Percentiles rank a stretch among this genome's conserved stretches.
phyloP scores from a whole-genome alignment of 805 yeast species.

The Lipomyces oligophaga region DNA sequence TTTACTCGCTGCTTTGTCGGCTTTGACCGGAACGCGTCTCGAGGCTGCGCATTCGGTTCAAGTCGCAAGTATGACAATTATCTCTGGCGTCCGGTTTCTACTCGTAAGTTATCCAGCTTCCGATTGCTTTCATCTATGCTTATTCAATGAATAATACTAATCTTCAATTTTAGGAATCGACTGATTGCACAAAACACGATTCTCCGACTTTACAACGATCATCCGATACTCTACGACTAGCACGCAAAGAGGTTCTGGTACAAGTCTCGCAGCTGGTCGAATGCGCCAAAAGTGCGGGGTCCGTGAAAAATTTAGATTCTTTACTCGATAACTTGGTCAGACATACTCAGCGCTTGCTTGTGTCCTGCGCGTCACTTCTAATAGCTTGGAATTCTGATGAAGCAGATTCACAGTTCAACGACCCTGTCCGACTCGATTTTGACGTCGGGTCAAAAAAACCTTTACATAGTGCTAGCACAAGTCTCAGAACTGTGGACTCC shows the following conservation, averaged over 20 bases:
- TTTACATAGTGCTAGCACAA: too few relatives aligned
- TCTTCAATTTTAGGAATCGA: constrained; percentile 27
- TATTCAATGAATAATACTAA: background rate
- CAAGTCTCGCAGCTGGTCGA: constrained; percentile 42
- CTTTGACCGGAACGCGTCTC: constrained; percentile 35
- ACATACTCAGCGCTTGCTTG: constrained; percentile 36
- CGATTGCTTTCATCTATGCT: background rate
- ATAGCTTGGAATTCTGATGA: constrained; percentile 33
- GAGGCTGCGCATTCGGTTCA: constrained; percentile 33
- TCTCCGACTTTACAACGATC: constrained; percentile 34
- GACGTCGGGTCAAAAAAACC: too few relatives aligned
- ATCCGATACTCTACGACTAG: constrained; percentile 33
- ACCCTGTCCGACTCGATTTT: too few relatives aligned
- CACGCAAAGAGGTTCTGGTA: constrained; percentile 39
- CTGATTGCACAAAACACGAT: constrained; percentile 38
- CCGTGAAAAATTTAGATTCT: too few relatives aligned
- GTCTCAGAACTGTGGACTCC: too few relatives aligned
- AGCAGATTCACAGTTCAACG: background rate
- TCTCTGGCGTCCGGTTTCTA: constrained; percentile 40
- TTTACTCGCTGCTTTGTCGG: constrained; percentile 38
- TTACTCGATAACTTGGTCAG: constrained; percentile 36
- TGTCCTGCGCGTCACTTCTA: constrained; percentile 36
- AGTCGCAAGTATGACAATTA: constrained; percentile 39
- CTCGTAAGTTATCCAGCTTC: constrained; percentile 22
- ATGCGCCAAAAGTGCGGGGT: constrained; percentile 37